These are phyloP conservation scores for Neurospora hispaniola DNA, from an alignment of 495 filamentous ascomycete species.

Conservation along the genomic window DNA sequence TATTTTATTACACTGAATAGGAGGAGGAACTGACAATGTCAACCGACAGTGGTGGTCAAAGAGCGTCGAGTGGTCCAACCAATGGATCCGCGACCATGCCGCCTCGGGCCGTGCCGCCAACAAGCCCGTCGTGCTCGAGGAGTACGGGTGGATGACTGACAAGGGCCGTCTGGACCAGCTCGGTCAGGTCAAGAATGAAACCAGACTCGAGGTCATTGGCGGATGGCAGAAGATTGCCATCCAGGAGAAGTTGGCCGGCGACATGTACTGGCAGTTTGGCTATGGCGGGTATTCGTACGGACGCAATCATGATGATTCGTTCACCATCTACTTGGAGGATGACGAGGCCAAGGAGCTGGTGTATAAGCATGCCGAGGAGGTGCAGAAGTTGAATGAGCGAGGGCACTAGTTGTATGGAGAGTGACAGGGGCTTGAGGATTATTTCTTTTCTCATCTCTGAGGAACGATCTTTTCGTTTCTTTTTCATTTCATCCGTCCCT, in stretches of 20 bases:
- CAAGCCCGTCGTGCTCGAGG: slow-evolving; percentile 61
- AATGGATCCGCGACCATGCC: slow-evolving; percentile 54
- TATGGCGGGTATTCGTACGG: slow-evolving; percentile 42
- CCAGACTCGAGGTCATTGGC: slow-evolving; percentile 36
- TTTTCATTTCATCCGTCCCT: background rate
- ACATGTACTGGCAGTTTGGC: slow-evolving; percentile 61
- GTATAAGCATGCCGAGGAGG: slow-evolving; percentile 19
- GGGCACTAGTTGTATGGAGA: background rate
- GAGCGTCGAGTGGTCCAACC: slow-evolving; percentile 33
- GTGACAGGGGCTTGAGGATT: background rate
- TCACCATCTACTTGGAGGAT: slow-evolving; percentile 36
- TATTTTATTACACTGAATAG: background rate
- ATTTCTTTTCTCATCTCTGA: background rate
- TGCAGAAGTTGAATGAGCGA: slow-evolving; percentile 16
- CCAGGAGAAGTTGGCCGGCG: slow-evolving; percentile 39
- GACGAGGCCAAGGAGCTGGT: slow-evolving; percentile 31
- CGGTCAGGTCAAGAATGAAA: slow-evolving; percentile 21
- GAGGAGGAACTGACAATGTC: background rate
- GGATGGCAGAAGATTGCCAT: slow-evolving; percentile 50
- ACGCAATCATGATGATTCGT: slow-evolving; percentile 48
- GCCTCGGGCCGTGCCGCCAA: slow-evolving; percentile 41
- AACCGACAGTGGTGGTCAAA: slow-evolving; percentile 9
- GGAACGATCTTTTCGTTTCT: background rate
- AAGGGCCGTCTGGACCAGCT: slow-evolving; percentile 28
- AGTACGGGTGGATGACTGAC: slow-evolving; percentile 47